Conservation (phyloP, 192 early-diverging fungal genomes). For the Neocallimastix lanati region DNA sequence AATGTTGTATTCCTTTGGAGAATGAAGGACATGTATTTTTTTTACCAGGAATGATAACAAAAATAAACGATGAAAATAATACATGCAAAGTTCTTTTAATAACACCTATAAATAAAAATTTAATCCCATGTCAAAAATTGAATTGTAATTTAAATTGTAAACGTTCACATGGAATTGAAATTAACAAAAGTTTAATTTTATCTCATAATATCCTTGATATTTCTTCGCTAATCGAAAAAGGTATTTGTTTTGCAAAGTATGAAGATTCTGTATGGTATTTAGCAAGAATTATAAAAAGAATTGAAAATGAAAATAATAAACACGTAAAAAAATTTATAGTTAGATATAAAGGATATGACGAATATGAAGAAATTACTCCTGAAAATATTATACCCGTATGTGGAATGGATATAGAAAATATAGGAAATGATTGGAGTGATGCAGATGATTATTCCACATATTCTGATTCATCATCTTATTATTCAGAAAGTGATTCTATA, state of each 20-base stretch:
- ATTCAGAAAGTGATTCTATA: not conserved
- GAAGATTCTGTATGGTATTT: not conserved
- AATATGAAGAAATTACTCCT: not conserved
- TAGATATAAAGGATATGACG: not conserved
- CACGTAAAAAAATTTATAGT: not conserved
- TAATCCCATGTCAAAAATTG: not conserved
- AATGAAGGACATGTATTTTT: not conserved
- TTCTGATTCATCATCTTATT: not conserved
- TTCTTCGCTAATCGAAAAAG: not conserved
- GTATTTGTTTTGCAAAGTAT: not conserved
- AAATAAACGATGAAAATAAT: not conserved
- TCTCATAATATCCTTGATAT: not conserved
- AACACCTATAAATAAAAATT: not conserved
- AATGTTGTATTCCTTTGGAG: not conserved
- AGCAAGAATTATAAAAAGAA: not conserved
- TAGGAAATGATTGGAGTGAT: not conserved
- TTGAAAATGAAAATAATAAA: not conserved
- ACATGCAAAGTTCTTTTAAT: not conserved
- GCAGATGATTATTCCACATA: not conserved
- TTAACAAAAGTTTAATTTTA: not conserved
- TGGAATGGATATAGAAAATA: not conserved
- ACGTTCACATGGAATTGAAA: not conserved
- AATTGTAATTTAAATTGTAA: not conserved
- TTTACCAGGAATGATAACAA: not conserved
- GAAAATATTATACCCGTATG: not conserved